phyloP scores from a whole-genome alignment of 2,329 filamentous ascomycete genomes.

The Byssochlamys sp. region DNA sequence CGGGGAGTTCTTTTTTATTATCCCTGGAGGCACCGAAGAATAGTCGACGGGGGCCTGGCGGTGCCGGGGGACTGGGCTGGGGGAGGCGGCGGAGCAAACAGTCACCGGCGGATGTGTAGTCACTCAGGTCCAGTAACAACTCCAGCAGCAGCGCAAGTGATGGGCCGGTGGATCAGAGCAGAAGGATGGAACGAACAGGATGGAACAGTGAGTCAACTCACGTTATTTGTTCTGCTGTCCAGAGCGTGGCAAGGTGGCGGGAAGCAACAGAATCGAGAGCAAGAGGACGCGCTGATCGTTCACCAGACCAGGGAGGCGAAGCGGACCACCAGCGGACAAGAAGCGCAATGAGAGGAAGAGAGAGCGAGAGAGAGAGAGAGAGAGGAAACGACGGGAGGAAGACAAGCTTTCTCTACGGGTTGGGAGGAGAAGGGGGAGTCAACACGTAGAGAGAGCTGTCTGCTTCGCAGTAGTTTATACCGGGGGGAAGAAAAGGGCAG shows the following conservation, averaged over 20 bases:
- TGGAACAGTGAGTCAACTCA: background rate
- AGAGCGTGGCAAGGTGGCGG: background rate
- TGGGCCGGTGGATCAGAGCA: background rate
- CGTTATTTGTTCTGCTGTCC: background rate
- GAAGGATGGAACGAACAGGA: background rate
- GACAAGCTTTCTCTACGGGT: background rate
- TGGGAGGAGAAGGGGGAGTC: background rate
- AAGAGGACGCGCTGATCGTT: background rate
- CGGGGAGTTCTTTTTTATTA: background rate
- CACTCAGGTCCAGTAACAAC: background rate
- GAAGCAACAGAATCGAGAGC: background rate
- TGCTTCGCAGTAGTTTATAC: background rate
- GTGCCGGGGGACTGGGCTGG: background rate
- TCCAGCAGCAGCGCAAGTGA: background rate
- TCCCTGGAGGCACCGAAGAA: background rate
- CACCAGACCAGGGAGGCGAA: background rate
- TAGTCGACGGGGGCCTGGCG: background rate
- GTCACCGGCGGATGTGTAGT: background rate
- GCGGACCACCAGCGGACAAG: background rate
- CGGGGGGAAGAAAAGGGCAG: too few relatives aligned
- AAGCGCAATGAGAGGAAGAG: background rate
- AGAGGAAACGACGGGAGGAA: background rate
- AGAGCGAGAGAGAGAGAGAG: background rate
- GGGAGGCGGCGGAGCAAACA: conserved; percentile 1
- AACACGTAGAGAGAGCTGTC: background rate